Evolutionary conservation across 805 yeast genomes (phyloP).

Genomic region (Maudiozyma serrabonitensis): DNA sequence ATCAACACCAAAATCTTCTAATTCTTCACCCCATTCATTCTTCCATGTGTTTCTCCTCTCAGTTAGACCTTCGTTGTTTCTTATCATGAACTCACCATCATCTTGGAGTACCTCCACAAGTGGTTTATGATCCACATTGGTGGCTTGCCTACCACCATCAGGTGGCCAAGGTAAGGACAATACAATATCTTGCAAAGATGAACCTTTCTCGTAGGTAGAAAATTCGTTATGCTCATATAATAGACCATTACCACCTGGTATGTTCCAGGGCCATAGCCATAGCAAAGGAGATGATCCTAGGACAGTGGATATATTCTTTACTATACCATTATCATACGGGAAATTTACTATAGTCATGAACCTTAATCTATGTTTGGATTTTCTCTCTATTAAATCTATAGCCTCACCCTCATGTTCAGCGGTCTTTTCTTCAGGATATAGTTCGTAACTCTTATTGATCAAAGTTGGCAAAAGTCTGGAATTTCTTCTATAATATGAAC

Average conservation of each 20-base stretch:
- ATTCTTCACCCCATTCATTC: conserved; percentile 73
- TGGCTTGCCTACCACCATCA: conserved; percentile 45
- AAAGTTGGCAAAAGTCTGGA: conserved; percentile 30
- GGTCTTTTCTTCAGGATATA: conserved; percentile 24
- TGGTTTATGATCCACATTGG: conserved; percentile 10
- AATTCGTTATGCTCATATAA: conserved; percentile 46
- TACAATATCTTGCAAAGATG: conserved; percentile 40
- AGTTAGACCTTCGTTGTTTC: conserved; percentile 27
- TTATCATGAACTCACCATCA: conserved; percentile 28
- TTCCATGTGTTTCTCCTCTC: conserved; percentile 48
- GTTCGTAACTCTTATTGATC: conserved; percentile 39
- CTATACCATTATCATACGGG: conserved; percentile 71
- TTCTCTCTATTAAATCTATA: conserved; percentile 5
- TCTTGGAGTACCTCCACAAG: conserved; percentile 11
- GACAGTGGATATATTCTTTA: conserved; percentile 40
- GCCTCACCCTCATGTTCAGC: conserved; percentile 9
- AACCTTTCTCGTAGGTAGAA: conserved; percentile 27
- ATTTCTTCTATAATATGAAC: conserved; percentile 45
- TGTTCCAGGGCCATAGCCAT: conserved; percentile 70
- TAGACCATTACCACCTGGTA: conserved; percentile 52
- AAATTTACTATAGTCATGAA: conserved; percentile 58
- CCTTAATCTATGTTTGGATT: conserved; percentile 27
- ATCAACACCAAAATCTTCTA: conserved; percentile 86
- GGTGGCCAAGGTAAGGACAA: conserved; percentile 88
- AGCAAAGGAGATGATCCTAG: conserved; percentile 52